These are phyloP conservation scores for Dothiorella sarmentorum DNA, from an alignment of 2,329 filamentous ascomycete species.

Conservation along the genomic window DNA sequence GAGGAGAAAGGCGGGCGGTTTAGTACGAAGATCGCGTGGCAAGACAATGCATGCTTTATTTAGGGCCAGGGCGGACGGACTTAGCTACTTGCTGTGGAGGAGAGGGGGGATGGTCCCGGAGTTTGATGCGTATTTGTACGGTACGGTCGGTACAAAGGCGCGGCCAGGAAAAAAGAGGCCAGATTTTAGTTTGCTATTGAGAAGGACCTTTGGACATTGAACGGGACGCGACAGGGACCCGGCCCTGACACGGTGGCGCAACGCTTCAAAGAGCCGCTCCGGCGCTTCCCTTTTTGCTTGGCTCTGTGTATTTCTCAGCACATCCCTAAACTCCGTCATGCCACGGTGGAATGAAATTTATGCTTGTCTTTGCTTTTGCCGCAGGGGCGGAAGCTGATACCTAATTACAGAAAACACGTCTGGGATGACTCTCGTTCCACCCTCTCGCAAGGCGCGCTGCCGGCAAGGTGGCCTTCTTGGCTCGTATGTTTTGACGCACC, in stretches of 20 bases:
- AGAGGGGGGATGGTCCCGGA: constrained; percentile 20
- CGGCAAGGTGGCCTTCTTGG: constrained; percentile 12
- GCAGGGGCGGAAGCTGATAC: background rate
- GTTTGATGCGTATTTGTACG: constrained; percentile 24
- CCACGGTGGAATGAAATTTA: background rate
- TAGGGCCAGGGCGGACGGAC: constrained; percentile 5
- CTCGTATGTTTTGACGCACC: constrained; percentile 14
- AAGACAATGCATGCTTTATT: no score
- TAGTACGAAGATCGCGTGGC: background rate
- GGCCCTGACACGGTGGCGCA: constrained; percentile 15
- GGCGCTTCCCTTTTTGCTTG: background rate
- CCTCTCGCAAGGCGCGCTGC: background rate
- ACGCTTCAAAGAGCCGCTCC: background rate
- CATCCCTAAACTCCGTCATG: constrained; percentile 2
- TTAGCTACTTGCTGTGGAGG: constrained; percentile 23
- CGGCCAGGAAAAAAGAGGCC: constrained; percentile 37
- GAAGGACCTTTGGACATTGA: background rate
- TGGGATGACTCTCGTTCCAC: background rate
- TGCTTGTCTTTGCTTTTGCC: no score
- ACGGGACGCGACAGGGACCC: constrained; percentile 8
- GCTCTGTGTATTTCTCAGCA: background rate
- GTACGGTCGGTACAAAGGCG: no score
- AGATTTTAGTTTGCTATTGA: constrained; percentile 29
- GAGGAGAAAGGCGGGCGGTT: no score
- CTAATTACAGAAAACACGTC: background rate